These are phyloP conservation scores for Diaporthe sp. DNA, from an alignment of 2,329 filamentous ascomycete genomes.

Conservation along the genomic window DNA sequence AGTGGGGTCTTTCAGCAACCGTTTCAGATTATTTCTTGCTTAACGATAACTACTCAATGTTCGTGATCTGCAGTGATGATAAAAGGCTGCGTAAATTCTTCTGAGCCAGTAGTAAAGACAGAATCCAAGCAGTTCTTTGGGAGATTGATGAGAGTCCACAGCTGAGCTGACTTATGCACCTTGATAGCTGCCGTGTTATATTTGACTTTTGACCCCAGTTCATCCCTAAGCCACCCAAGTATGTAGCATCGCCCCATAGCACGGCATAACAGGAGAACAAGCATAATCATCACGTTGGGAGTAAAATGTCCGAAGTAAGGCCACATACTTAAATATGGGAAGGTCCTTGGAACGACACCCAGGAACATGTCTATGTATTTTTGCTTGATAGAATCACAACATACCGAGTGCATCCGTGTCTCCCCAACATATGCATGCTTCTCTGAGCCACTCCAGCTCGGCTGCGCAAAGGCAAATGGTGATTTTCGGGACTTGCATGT, in stretches of 20 bases:
- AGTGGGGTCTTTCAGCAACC: background rate
- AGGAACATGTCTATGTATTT: background rate
- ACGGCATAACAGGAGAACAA: background rate
- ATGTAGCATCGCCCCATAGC: background rate
- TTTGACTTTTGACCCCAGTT: background rate
- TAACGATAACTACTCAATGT: background rate
- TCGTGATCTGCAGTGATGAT: too few relatives aligned
- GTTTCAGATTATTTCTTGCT: background rate
- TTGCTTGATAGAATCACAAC: background rate
- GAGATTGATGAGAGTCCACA: background rate
- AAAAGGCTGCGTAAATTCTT: background rate
- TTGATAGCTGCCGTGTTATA: background rate
- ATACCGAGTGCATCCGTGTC: background rate
- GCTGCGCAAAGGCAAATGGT: background rate
- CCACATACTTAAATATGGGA: background rate
- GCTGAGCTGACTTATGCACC: background rate
- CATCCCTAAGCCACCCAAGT: background rate
- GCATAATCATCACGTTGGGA: background rate
- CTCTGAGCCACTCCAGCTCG: background rate
- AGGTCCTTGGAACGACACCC: background rate
- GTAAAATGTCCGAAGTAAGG: background rate
- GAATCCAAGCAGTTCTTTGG: background rate
- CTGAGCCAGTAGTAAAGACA: background rate
- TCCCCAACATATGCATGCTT: background rate
- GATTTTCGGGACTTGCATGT: background rate